Evolutionary conservation across 345 rosid species (phyloP), one percentile per base, ranked within the genome.

Genomic region (Euphorbia lathyris): DNA sequence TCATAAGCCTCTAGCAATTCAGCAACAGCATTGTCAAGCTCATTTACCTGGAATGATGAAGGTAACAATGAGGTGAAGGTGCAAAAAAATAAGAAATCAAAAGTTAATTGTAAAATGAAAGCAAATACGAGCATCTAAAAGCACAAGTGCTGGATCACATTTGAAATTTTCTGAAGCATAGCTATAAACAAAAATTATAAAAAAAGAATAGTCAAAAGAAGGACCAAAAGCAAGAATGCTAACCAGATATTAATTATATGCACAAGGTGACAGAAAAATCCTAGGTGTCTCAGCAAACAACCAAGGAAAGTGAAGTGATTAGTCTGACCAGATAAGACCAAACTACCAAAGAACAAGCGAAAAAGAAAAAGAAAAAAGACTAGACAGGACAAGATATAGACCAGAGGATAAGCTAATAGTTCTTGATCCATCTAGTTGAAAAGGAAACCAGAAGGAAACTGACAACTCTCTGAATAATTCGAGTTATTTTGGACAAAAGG

Each of bases 21-120:
- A 66, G 69, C 80, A 60, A 83, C 89, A 36, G 90, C 83, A 63
- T 77, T 77, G 69, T 91, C 97, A 65, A 94, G 86, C 64, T 86
- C 86, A 76, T 85, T 88, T 78, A 88, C 93, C 98, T 94, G 78
- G 58, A 74, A 52, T 52, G 27, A 10, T 66, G 3, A 58, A 45
- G 12, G 3, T 22, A 55, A 51, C 53, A 34, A 58, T 69, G 32
- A 63, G 25, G 25, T 48, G 19, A 73, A 47, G 50, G 32, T 14
- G n/a, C 19, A n/a, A 14, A 63, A 38, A n/a, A 62, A 3, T 16
- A 3, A 36, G n/a, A 25, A 38, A 14, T 20, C 58, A 7, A 43
- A 50, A 22, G 57, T 66, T 16, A 29, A n/a, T 12, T 52, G 1
- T n/a, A 40, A 16, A 66, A 42, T 29, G 13, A 66, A 23, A 19